These are phyloP conservation scores for Citrus cavaleriei DNA, from an alignment of 345 rosid genomes.

Conservation along the genomic window DNA sequence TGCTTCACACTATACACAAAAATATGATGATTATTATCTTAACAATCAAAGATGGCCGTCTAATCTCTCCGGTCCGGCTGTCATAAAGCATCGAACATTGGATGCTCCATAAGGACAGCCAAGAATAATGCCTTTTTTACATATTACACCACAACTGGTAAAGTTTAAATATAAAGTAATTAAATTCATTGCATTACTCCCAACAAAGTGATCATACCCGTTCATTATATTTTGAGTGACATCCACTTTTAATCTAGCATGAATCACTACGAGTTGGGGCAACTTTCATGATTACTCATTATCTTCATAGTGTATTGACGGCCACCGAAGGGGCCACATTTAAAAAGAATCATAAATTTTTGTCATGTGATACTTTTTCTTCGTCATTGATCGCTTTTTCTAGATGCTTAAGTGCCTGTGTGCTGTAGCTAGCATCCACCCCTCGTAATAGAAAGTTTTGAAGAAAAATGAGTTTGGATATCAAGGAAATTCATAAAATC, in stretches of 20 bases:
- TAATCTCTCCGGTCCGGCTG: neutral
- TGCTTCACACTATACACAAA: too few relatives aligned
- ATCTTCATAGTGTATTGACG: neutral
- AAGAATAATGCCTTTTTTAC: neutral
- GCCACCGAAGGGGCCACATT: too few relatives aligned
- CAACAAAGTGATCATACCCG: neutral
- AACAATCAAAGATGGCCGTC: neutral
- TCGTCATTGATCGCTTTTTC: neutral
- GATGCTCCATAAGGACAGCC: conserved; percentile 17
- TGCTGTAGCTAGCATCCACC: neutral
- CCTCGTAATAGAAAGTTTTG: neutral
- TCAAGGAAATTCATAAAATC: conserved; percentile 2
- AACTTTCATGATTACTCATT: conserved; percentile 3
- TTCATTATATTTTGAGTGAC: neutral
- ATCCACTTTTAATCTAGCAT: neutral
- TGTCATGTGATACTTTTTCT: neutral
- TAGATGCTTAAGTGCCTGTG: neutral
- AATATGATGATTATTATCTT: too few relatives aligned
- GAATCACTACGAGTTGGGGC: conserved; percentile 18
- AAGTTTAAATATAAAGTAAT: too few relatives aligned
- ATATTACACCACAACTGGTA: neutral
- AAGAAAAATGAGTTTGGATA: neutral
- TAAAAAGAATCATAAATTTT: neutral
- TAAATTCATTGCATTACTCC: conserved; percentile 5
- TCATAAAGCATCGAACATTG: conserved; percentile 13